Percentiles rank a stretch among this genome's conserved stretches.
These are phyloP conservation scores for Candolleomyces eurysporus DNA, from an alignment of 768 basidiomycete genomes.

Conservation along the genomic window DNA sequence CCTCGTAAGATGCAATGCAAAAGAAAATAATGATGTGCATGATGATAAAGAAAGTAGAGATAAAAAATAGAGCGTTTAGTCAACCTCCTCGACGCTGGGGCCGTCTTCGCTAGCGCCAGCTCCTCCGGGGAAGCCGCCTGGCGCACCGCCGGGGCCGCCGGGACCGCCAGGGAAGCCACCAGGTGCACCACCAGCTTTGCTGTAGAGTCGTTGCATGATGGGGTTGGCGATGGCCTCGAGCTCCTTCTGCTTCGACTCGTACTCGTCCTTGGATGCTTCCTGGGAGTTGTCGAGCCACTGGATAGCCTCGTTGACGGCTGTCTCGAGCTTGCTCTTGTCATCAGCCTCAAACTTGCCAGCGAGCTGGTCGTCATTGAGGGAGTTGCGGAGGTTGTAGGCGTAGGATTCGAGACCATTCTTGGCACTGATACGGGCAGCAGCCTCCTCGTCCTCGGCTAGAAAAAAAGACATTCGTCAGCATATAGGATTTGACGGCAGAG, in stretches of 20 bases:
- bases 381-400: slow-evolving; percentile 92
- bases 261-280: slow-evolving; percentile 92
- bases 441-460: slow-evolving; percentile 78
- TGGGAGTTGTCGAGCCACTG: slow-evolving; percentile 83
- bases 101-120: slow-evolving; percentile 63
- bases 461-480: slow-evolving; percentile 21
- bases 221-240: slow-evolving; percentile 79
- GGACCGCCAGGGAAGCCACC: slow-evolving; percentile 65
- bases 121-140: slow-evolving; percentile 58
- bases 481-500: slow-evolving; percentile 9
- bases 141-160: slow-evolving; percentile 56
- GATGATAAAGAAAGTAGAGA: slow-evolving; percentile 12
- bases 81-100: slow-evolving; percentile 90
- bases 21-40: slow-evolving; percentile 10
- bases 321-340: slow-evolving; percentile 83
- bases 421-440: slow-evolving; percentile 74
- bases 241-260: slow-evolving; percentile 91
- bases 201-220: slow-evolving; percentile 75
- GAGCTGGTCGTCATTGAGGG: slow-evolving; percentile 81
- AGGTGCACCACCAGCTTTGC: slow-evolving; percentile 63
- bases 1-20: slow-evolving; percentile 6
- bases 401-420: slow-evolving; percentile 97
- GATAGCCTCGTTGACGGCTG: slow-evolving; percentile 80
- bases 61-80: slow-evolving; percentile 42
- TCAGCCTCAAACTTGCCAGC: slow-evolving; percentile 82